Percentiles rank a stretch among this genome's conserved stretches.
Conservation (phyloP, 306 rosid genomes). For the Cucumis cinereus region DNA sequence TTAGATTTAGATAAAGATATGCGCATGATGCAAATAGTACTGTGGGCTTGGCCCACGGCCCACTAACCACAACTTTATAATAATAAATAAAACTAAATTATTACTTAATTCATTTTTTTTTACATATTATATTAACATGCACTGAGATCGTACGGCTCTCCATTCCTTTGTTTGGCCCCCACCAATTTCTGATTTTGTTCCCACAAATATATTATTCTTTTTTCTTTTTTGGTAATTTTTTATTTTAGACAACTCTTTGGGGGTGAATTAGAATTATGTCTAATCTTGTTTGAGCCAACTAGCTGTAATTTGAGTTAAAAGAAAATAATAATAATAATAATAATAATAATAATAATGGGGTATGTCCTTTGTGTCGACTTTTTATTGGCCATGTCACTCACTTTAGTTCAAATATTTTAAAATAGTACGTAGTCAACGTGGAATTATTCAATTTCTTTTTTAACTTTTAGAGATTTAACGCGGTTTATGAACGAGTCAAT, state of each 20-base stretch:
- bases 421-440: background rate
- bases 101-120: background rate
- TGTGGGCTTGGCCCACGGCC: slow-evolving; percentile 11
- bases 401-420: background rate
- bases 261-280: background rate
- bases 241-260: background rate
- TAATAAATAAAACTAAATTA: background rate
- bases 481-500: background rate
- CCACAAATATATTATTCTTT: slow-evolving; percentile 6
- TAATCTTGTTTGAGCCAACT: background rate
- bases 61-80: background rate
- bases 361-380: background rate
- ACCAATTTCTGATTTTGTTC: slow-evolving; percentile 7
- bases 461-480: background rate
- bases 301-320: background rate
- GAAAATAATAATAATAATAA: background rate
- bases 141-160: slow-evolving; percentile 10
- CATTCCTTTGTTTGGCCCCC: slow-evolving; percentile 5
- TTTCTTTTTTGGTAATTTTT: background rate
- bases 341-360: background rate
- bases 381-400: background rate
- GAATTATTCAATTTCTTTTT: background rate
- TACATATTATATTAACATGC: background rate
- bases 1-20: slow-evolving; percentile 9
- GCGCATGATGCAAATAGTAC: slow-evolving; percentile 7